Conservation (phyloP, 176 grass and related monocot genomes). For the Themeda triandra region DNA sequence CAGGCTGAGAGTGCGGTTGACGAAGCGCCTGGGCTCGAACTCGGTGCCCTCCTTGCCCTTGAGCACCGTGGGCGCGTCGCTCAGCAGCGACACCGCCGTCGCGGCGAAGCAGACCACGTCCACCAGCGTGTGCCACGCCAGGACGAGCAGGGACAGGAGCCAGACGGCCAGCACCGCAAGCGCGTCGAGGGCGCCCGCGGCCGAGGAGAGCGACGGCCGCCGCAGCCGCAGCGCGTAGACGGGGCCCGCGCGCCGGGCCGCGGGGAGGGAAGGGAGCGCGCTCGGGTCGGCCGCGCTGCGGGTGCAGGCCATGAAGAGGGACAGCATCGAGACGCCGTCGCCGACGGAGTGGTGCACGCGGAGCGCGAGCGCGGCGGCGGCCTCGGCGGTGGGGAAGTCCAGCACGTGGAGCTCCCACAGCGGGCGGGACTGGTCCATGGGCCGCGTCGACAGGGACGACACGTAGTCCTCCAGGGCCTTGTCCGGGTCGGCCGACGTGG, state of each 20-base stretch:
- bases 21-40: constrained; percentile 52
- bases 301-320: constrained; percentile 86
- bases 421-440: constrained; percentile 59
- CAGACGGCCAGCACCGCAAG: constrained; percentile 23
- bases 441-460: constrained; percentile 48
- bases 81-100: constrained; percentile 26
- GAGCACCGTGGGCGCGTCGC: constrained; percentile 51
- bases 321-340: constrained; percentile 79
- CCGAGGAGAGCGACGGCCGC: neutral
- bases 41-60: constrained; percentile 61
- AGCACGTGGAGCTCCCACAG: constrained; percentile 94
- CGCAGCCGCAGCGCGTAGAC: constrained; percentile 3
- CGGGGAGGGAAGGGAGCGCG: constrained; percentile 39
- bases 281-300: constrained; percentile 49
- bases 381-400: constrained; percentile 73
- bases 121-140: constrained; percentile 63
- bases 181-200: neutral
- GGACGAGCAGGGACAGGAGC: constrained; percentile 22
- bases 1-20: constrained; percentile 70
- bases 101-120: constrained; percentile 46
- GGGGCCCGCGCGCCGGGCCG: neutral
- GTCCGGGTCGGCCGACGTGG: constrained; percentile 30
- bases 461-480: constrained; percentile 69
- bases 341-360: constrained; percentile 87
- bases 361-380: constrained; percentile 47